Evolutionary conservation across 148 eudicot genomes (phyloP), one percentile per base, ranked within the genome.

Genomic region (Chenopodium berlandieri): DNA sequence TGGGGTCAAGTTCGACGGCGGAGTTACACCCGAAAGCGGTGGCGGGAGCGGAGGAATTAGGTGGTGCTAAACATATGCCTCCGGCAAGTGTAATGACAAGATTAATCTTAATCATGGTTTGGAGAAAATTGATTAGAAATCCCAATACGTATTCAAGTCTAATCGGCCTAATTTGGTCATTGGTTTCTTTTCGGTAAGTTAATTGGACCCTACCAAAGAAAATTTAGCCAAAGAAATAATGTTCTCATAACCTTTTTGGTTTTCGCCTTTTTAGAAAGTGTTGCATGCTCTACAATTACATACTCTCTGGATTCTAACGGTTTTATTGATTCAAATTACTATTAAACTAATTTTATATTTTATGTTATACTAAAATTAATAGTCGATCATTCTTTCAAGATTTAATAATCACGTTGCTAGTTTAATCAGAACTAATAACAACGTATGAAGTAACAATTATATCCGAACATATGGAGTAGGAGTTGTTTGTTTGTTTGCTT

Each of bases 71-170:
- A 80, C 91, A 91, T 12, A 88, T 94, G 97, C 98, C 98, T 12
- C 97, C 98, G 27, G 89, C 98, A 1, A 94, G 97, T 65, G 98
- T 94, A 12, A 93, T 94, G 94, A 94, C 98, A 17, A 90, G 98
- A 48, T 83, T 94, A 71, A 94, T 92, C 47, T 78, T 92, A 71
- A 90, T 89, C 82, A 91, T 91, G 94, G 95, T 92, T 50, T 92
- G 94, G 92, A 89, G 94, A 54, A 94, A 94, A 79, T 92, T 94
- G 0, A 89, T 92, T 83, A 87, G 95, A 25, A 94, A 94, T 75
- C 97, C 97, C 50, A 94, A 94, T 90, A 94, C 95, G 14, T 92
- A 94, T 67, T 91, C 97, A 1, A 94, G 94, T 76, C 86, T 94
- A 77, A 84, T 92, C 80, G 97, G 97, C 66, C 85, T 94, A 47